phyloP scores from a whole-genome alignment of 768 basidiomycete genomes.

The Amyloporia xantha region DNA sequence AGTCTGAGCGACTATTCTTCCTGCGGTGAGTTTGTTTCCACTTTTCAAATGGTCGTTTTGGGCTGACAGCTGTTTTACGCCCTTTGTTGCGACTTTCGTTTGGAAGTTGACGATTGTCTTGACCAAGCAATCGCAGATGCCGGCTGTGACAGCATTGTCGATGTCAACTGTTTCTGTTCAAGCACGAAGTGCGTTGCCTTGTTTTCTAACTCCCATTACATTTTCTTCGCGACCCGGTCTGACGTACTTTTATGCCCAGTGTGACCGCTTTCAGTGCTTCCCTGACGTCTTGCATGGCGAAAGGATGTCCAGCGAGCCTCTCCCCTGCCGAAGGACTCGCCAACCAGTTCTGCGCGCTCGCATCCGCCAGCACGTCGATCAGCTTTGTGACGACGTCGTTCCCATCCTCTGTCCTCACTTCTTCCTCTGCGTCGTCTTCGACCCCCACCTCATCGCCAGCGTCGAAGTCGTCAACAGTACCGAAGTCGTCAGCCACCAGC shows the following conservation, averaged over 20 bases:
- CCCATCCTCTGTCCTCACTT: background rate
- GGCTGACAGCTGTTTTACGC: background rate
- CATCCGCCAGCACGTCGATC: constrained; percentile 29
- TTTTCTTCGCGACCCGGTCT: background rate
- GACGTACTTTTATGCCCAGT: background rate
- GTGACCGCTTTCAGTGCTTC: constrained; percentile 29
- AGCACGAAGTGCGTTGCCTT: constrained; percentile 28
- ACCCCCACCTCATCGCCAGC: background rate
- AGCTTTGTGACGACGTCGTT: constrained; percentile 28
- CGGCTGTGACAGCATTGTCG: constrained; percentile 38
- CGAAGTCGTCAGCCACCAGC: constrained; percentile 6
- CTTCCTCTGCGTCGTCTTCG: constrained; percentile 13
- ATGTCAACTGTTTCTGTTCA: constrained; percentile 45
- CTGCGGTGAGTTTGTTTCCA: constrained; percentile 12
- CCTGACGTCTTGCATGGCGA: constrained; percentile 32
- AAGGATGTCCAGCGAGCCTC: constrained; percentile 32
- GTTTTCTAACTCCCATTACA: background rate
- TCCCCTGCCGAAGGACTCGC: constrained; percentile 36
- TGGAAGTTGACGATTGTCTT: constrained; percentile 44
- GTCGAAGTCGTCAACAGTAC: background rate
- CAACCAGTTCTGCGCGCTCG: constrained; percentile 41
- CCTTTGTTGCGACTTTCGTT: background rate
- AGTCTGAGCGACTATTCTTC: constrained; percentile 14
- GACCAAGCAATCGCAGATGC: constrained; percentile 29
- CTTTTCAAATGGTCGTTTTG: too few relatives aligned